A percentile compares a stretch with the other conserved stretches of the same genome.
These are phyloP conservation scores for Umbelopsis sp. DNA, from an alignment of 192 early-diverging fungal genomes.

Conservation along the genomic window DNA sequence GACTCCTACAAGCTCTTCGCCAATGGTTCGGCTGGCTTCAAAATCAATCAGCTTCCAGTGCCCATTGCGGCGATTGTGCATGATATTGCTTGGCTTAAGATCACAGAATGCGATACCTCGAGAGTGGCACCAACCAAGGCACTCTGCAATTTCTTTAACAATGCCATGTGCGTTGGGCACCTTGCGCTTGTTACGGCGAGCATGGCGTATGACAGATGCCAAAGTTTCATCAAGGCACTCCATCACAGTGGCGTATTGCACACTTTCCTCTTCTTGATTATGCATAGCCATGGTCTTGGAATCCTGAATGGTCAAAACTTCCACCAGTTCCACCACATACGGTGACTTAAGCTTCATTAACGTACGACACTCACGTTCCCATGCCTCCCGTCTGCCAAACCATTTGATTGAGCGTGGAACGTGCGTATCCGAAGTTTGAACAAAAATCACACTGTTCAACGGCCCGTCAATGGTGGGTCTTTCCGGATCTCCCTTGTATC, in stretches of 20 bases:
- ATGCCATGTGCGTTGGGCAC: constrained; percentile 28
- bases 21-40: constrained; percentile 48
- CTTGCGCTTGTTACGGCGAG: constrained; percentile 26
- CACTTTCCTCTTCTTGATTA: constrained; percentile 16
- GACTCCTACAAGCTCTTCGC: constrained; percentile 50
- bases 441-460: constrained; percentile 51
- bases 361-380: constrained; percentile 54
- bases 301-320: constrained; percentile 52
- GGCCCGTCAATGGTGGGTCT: constrained; percentile 46
- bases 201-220: constrained; percentile 40
- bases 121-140: constrained; percentile 50
- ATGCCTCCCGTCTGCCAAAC: constrained; percentile 54
- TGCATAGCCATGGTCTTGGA: constrained; percentile 30
- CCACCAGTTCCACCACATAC: constrained; percentile 49
- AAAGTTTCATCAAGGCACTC: constrained; percentile 54
- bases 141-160: constrained; percentile 43
- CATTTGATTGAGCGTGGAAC: constrained; percentile 36
- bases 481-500: constrained; percentile 41
- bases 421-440: constrained; percentile 32
- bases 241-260: constrained; percentile 46
- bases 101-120: constrained; percentile 54
- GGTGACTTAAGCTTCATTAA: constrained; percentile 43
- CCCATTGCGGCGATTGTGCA: constrained; percentile 43
- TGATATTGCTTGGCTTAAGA: constrained; percentile 57
- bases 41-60: constrained; percentile 58